Evolutionary conservation across 164 flowering plant species (phyloP), one percentile per base, ranked within the genome.

Genomic region (Aristolochia contorta): DNA sequence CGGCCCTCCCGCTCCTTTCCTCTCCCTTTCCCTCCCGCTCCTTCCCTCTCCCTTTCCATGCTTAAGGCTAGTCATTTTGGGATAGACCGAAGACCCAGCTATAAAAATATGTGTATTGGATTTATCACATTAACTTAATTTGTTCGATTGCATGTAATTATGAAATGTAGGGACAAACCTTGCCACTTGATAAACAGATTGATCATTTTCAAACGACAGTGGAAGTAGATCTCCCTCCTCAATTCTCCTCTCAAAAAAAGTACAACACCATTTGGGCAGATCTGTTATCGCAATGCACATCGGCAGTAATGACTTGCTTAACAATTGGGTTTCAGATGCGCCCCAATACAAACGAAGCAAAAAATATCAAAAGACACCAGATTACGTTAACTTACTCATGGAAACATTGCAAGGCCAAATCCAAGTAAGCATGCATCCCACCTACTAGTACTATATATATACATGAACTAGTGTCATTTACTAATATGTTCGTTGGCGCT

Each of bases 301-400:
- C 7, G 70, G 65, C 21, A 57, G 46, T 47, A 61, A 67, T 45
- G 70, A 68, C 63, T 52, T 27, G 32, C 49, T 54, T 19, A 30
- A 19, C 47, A 51, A 43, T 48, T 58, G 53, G 46, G 7, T 57
- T 1, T 5, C 22, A 16, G 18, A 37, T 1, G 10, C 3, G 12
- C 43, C 43, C 9, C 7, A 37, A 37, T 37, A 37, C 61, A 9
- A 20, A 6, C 16, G 20, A 33, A 6, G 27, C 15, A 7, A 54
- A 12, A 33, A 21, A 5, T 12, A 24, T n/a, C 18, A 22, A 23
- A 56, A 16, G 16, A 19, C 15, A 56, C 22, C 52, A n/a, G 41
- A 16, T 53, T 68, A n/a, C 30, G 14, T 12, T 0, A 18, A 68
- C 9, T 18, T 45, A 20, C 22, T 63, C 24, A 25, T 68, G 33